A percentile compares a stretch with the other conserved stretches of the same genome.
These are phyloP conservation scores for Miscanthus lutarioriparius DNA, from an alignment of 176 grass and related monocot genomes.

Conservation along the genomic window DNA sequence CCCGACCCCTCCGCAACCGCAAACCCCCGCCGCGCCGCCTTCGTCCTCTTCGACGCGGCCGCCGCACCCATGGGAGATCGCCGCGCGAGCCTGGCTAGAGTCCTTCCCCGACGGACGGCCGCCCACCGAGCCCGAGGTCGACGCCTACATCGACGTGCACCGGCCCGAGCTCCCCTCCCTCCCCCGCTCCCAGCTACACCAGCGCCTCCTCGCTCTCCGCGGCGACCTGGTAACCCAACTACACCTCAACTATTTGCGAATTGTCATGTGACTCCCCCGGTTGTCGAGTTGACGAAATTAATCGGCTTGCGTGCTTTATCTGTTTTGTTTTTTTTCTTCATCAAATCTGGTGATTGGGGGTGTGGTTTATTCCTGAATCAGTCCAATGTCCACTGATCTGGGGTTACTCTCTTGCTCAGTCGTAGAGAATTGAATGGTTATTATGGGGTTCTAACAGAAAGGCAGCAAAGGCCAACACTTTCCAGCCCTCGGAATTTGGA, in stretches of 20 bases:
- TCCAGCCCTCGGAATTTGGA: background rate
- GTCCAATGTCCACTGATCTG: background rate
- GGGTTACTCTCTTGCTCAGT: background rate
- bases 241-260: background rate
- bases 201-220: slow-evolving; percentile 60
- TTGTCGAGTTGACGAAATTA: slow-evolving; percentile 12
- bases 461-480: too few relatives aligned
- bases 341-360: background rate
- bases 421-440: background rate
- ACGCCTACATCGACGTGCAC: slow-evolving; percentile 72
- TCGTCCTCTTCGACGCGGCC: slow-evolving; percentile 23
- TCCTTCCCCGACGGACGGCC: slow-evolving; percentile 56
- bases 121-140: slow-evolving; percentile 61
- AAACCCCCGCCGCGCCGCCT: slow-evolving; percentile 5
- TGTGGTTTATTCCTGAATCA: background rate
- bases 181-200: slow-evolving; percentile 64
- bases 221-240: slow-evolving; percentile 44
- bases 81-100: slow-evolving; percentile 55
- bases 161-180: slow-evolving; percentile 46
- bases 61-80: slow-evolving; percentile 54
- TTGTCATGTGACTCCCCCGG: background rate
- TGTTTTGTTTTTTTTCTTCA: background rate
- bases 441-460: background rate
- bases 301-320: background rate
- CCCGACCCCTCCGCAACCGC: slow-evolving; percentile 16